Evolutionary conservation across 176 grass and related monocot genomes (phyloP).

Genomic region (Triticum timopheevii): DNA sequence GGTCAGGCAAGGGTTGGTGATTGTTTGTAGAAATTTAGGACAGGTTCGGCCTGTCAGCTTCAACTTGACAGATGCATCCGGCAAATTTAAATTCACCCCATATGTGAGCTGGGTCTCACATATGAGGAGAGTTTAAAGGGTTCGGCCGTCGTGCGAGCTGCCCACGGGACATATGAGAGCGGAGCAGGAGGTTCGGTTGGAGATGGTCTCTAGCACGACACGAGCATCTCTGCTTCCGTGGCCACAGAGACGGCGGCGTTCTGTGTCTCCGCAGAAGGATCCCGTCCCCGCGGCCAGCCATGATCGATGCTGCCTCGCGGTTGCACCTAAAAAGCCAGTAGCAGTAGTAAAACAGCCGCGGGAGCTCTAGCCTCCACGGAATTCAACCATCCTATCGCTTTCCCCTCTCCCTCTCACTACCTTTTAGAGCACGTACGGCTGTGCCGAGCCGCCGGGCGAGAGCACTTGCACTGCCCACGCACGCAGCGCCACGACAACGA

Average conservation of each 20-base stretch:
- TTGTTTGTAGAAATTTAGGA: too few relatives aligned
- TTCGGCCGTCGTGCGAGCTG: too few relatives aligned
- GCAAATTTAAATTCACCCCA: too few relatives aligned
- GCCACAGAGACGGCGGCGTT: not conserved
- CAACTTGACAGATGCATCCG: too few relatives aligned
- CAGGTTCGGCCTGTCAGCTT: too few relatives aligned
- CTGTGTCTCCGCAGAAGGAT: not conserved
- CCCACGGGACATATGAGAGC: too few relatives aligned
- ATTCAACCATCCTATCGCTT: not conserved
- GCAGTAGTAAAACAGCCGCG: not conserved
- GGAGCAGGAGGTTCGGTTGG: too few relatives aligned
- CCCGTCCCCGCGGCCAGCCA: not conserved
- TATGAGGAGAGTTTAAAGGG: too few relatives aligned
- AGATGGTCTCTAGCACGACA: too few relatives aligned
- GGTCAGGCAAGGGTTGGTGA: too few relatives aligned
- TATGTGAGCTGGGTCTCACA: too few relatives aligned
- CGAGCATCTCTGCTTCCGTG: not conserved
- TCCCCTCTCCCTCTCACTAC: not conserved
- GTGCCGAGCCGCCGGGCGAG: not conserved
- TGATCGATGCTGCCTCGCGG: not conserved
- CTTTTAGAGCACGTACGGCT: not conserved
- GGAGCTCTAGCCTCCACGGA: not conserved
- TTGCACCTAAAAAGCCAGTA: not conserved
- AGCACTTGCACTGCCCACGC: not conserved
- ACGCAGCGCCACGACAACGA: constrained; percentile 10